phyloP scores from a whole-genome alignment of 2,329 filamentous ascomycete species.

The Beauveria caledonica region DNA sequence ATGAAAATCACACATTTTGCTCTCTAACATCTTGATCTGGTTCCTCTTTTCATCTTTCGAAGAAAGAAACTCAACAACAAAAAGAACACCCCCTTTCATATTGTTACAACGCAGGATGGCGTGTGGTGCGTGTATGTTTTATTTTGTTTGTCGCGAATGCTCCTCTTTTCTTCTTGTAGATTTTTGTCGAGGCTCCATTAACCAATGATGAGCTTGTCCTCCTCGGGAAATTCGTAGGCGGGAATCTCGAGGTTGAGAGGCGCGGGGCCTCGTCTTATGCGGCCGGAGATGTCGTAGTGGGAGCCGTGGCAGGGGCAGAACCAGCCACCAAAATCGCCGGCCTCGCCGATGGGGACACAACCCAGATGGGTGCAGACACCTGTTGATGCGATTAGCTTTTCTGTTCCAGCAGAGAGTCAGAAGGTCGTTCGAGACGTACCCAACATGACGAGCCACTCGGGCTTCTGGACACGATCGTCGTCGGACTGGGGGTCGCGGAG shows the following conservation, averaged over 20 bases:
- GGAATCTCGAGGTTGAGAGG: slow-evolving; percentile 97
- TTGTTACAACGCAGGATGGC: slow-evolving; percentile 9
- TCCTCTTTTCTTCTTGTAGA: background rate
- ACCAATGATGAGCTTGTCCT: slow-evolving; percentile 85
- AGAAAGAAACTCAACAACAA: background rate
- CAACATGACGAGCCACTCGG: slow-evolving; percentile 98
- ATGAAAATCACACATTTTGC: background rate
- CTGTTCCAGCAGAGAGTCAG: background rate
- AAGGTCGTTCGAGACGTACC: slow-evolving; percentile 44
- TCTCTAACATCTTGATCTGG: slow-evolving; percentile 5
- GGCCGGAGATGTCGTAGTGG: slow-evolving; percentile 99
- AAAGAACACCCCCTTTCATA: slow-evolving; percentile 6
- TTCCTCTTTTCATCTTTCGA: background rate
- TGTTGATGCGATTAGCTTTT: slow-evolving; percentile 28
- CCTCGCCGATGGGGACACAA: slow-evolving; percentile 98
- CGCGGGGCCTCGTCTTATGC: slow-evolving; percentile 93
- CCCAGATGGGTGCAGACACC: slow-evolving; percentile 98
- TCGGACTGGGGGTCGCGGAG: slow-evolving; percentile 90
- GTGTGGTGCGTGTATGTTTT: slow-evolving; percentile 7
- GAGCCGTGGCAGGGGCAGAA: slow-evolving; percentile 99
- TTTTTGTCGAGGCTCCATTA: slow-evolving; percentile 40
- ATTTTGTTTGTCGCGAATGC: background rate
- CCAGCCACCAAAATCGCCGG: slow-evolving; percentile 96
- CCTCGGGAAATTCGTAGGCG: slow-evolving; percentile 84
- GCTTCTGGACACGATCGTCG: slow-evolving; percentile 90